Percentiles rank a stretch among this genome's conserved stretches.
These are phyloP conservation scores for Geranium incanum DNA, from an alignment of 441 rosid species.

Conservation along the genomic window DNA sequence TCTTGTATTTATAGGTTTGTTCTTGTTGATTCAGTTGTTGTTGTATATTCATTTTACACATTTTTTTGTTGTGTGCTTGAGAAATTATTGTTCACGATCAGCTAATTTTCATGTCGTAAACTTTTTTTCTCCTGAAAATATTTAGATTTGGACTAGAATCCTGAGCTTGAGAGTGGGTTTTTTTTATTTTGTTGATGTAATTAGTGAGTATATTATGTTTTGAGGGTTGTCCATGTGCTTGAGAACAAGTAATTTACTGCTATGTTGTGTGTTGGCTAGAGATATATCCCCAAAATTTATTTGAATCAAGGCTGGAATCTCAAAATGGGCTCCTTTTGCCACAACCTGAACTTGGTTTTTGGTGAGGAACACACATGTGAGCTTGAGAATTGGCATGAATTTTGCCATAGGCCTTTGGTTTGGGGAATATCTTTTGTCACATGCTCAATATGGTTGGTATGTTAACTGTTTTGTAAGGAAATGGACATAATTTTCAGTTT, in stretches of 20 bases:
- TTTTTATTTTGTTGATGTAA: too few relatives aligned
- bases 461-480: neutral
- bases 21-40: neutral
- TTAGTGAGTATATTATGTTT: too few relatives aligned
- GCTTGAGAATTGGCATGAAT: constrained; percentile 51
- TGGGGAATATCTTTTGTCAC: constrained; percentile 29
- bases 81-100: neutral
- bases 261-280: too few relatives aligned
- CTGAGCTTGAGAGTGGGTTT: too few relatives aligned
- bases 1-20: neutral
- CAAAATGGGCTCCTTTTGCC: constrained; percentile 33
- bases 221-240: too few relatives aligned
- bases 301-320: constrained; percentile 57
- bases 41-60: neutral
- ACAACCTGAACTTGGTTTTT: constrained; percentile 22
- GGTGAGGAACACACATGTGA: constrained; percentile 38
- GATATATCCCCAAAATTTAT: constrained; percentile 18
- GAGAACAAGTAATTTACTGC: too few relatives aligned
- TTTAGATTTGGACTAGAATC: too few relatives aligned
- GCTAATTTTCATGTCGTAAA: neutral
- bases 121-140: too few relatives aligned
- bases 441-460: constrained; percentile 16
- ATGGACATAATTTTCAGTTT: neutral
- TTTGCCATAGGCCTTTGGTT: constrained; percentile 56
- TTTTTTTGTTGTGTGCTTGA: neutral